Evolutionary conservation across 140 eudicot genomes (phyloP).

Genomic region (Ambrosia hybrid): DNA sequence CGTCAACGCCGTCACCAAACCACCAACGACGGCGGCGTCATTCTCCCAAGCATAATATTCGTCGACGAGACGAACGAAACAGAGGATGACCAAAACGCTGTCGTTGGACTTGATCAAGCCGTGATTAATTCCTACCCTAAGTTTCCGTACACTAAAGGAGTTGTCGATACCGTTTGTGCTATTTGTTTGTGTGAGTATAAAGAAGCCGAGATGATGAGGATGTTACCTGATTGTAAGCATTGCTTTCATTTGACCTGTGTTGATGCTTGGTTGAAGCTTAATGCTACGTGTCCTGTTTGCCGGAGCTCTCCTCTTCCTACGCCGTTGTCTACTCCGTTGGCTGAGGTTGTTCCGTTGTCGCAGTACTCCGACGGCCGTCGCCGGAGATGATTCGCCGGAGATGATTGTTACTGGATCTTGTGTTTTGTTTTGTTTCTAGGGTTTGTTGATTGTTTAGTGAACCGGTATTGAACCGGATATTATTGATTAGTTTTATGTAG

Average conservation of each 20-base stretch:
- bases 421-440: not conserved
- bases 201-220: constrained; percentile 79
- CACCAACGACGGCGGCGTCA: constrained; percentile 36
- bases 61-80: constrained; percentile 61
- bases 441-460: constrained; percentile 10
- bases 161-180: constrained; percentile 50
- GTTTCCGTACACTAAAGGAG: constrained; percentile 41
- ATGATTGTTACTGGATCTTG: constrained; percentile 18
- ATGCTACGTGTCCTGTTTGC: constrained; percentile 92
- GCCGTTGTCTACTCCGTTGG: constrained; percentile 85
- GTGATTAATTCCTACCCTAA: constrained; percentile 87
- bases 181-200: constrained; percentile 84
- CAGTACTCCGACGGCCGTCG: constrained; percentile 67
- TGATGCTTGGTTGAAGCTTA: constrained; percentile 85
- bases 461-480: too few species aligned
- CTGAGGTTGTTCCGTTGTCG: constrained; percentile 91
- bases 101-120: constrained; percentile 66
- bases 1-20: constrained; percentile 18
- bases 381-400: constrained; percentile 30
- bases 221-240: constrained; percentile 91
- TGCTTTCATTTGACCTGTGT: constrained; percentile 69
- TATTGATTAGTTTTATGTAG: not conserved
- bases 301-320: constrained; percentile 96
- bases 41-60: constrained; percentile 69
- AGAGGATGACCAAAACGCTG: constrained; percentile 36